A percentile compares a stretch with the other conserved stretches of the same genome.
Evolutionary conservation across 805 yeast species (phyloP).

Genomic region (Metschnikowia orientalis): DNA sequence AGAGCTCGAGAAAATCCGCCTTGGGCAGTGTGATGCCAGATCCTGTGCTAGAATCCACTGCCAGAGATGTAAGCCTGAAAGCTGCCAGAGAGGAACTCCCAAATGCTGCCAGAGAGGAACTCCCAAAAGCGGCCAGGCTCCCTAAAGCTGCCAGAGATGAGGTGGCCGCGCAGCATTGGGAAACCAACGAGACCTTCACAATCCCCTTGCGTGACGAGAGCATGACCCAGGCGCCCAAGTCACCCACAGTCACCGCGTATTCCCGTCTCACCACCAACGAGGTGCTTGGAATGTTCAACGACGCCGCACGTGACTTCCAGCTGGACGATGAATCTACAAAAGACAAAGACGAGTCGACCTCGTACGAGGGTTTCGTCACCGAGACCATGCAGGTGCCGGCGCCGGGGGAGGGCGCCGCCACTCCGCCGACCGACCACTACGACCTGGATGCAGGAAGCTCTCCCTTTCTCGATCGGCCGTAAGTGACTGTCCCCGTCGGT

Average conservation of each 20-base stretch:
- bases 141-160: constrained; percentile 1
- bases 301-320: constrained; percentile 34
- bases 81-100: background rate
- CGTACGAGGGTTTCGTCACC: constrained; percentile 45
- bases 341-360: constrained; percentile 25
- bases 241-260: constrained; percentile 77
- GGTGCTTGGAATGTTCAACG: constrained; percentile 70
- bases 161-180: background rate
- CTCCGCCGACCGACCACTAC: constrained; percentile 29
- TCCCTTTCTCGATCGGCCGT: constrained; percentile 27
- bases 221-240: constrained; percentile 34
- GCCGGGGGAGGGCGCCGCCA: constrained; percentile 12
- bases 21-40: background rate
- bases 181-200: constrained; percentile 31
- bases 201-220: constrained; percentile 43
- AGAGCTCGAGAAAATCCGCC: background rate
- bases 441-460: constrained; percentile 36
- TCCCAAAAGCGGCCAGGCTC: background rate
- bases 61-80: background rate
- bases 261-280: constrained; percentile 75
- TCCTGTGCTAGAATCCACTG: background rate
- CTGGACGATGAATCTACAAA: constrained; percentile 28
- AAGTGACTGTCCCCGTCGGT: too few species aligned
- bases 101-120: background rate
- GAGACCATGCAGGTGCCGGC: constrained; percentile 35